Base-by-base conservation (phyloP, 306 rosid species). In the Geum urbanum region DNA sequence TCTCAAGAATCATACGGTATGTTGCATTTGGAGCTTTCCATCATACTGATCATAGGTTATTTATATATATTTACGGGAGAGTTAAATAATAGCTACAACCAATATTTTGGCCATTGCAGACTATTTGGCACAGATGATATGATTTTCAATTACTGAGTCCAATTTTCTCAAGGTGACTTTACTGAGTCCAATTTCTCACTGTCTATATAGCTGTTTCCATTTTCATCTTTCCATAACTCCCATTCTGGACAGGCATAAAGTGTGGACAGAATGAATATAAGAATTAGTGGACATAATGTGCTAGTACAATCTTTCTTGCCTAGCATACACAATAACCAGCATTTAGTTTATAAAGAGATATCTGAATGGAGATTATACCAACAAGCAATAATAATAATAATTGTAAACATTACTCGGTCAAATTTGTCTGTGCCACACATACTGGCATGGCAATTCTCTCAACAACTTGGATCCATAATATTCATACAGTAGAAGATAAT, bases 321-420 rank as follows among this genome's bases (percentile, higher is more conserved):
- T n/a, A n/a, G n/a, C n/a, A n/a, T n/a, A n/a, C n/a, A n/a, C n/a
- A n/a, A n/a, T n/a, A 13, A 46, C n/a, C 43, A 48, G 24, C 14
- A 49, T 15, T 15, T 8, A 24, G 64, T 41, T 53, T 5, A 51
- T 4, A n/a, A n/a, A 70, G 7, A 11, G 53, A 16, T 8, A 8
- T n/a, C n/a, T 70, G 65, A 13, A 14, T 55, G 56, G 9, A 45
- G 55, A 13, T 11, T 24, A 69, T 35, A 27, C 20, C 49, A 55
- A 27, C 53, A 20, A 43, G 22, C 51, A 69, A 69, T n/a, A n/a
- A n/a, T n/a, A n/a, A n/a, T n/a, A n/a, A n/a, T 54, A 13, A 54
- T 53, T 20, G 73, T 52, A 53, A 20, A 54, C 9, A 53, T 16
- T 3, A 44, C 63, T 27, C n/a, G 5, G 18, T 70, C 65, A 56